phyloP scores from a whole-genome alignment of 768 basidiomycete genomes.

The Lactarius quietus region DNA sequence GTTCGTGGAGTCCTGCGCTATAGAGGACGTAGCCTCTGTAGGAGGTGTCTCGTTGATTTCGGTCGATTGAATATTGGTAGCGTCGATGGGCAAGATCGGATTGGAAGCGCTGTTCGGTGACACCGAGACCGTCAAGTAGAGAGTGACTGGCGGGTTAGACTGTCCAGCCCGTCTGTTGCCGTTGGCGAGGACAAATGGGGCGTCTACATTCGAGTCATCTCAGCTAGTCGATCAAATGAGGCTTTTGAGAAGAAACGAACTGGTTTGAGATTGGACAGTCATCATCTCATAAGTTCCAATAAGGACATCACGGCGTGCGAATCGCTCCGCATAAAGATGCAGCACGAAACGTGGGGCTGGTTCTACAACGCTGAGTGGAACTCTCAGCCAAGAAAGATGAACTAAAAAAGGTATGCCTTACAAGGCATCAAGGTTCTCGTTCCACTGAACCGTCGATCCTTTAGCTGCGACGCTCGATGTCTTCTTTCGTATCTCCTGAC shows the following conservation, averaged over 20 bases:
- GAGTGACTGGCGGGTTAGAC: neutral
- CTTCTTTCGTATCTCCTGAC: neutral
- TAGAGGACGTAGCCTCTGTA: neutral
- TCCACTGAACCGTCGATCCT: neutral
- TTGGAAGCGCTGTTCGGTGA: neutral
- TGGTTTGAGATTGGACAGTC: neutral
- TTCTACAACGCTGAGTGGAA: neutral
- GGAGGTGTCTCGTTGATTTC: no score
- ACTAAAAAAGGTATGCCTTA: neutral
- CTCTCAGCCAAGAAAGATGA: neutral
- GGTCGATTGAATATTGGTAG: no score
- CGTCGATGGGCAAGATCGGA: neutral
- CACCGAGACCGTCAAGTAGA: neutral
- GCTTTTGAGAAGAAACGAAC: neutral
- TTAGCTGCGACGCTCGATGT: neutral
- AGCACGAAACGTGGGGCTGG: neutral
- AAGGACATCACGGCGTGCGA: neutral
- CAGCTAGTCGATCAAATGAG: neutral
- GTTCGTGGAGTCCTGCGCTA: neutral
- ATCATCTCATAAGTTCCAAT: neutral
- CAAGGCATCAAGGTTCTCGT: neutral
- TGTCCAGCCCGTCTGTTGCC: neutral
- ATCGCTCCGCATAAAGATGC: neutral
- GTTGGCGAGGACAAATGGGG: neutral
- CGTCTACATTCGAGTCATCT: neutral